These are phyloP conservation scores for Ascochyta lentis DNA, from an alignment of 2,329 filamentous ascomycete genomes.

Conservation along the genomic window DNA sequence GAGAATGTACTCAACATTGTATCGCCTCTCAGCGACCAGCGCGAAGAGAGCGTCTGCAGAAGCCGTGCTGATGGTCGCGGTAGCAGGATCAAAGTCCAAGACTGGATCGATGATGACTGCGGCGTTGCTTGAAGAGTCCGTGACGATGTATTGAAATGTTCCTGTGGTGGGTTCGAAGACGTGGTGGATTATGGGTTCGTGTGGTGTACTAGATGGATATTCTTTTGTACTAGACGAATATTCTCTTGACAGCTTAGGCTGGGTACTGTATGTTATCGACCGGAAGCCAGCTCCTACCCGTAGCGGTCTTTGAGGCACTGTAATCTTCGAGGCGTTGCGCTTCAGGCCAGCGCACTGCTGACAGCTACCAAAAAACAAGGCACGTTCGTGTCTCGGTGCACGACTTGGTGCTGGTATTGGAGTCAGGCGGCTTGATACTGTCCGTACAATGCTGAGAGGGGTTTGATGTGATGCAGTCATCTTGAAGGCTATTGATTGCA, in stretches of 20 bases:
- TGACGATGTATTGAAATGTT: slow-evolving; percentile 68
- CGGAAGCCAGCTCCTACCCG: background rate
- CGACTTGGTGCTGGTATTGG: background rate
- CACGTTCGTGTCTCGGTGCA: background rate
- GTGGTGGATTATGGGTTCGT: slow-evolving; percentile 26
- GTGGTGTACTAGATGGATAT: background rate
- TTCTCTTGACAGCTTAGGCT: background rate
- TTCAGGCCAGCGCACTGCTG: background rate
- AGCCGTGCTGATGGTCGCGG: slow-evolving; percentile 55
- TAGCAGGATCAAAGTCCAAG: slow-evolving; percentile 61
- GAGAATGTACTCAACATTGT: slow-evolving; percentile 60
- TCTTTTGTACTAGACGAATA: background rate
- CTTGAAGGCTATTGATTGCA: no score
- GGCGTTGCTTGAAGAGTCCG: slow-evolving; percentile 56
- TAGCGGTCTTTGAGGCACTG: background rate
- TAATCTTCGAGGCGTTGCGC: background rate
- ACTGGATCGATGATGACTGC: slow-evolving; percentile 69
- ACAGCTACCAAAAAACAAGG: background rate
- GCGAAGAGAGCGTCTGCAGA: slow-evolving; percentile 62
- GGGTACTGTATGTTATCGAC: background rate
- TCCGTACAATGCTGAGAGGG: background rate
- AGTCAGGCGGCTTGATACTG: background rate
- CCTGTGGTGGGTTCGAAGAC: slow-evolving; percentile 53
- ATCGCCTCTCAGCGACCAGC: slow-evolving; percentile 53
- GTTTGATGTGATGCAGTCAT: no score